Evolutionary conservation across 192 early-diverging fungal genomes (phyloP), one percentile per base, ranked within the genome.

Genomic region (Spizellomyces punctatus): DNA sequence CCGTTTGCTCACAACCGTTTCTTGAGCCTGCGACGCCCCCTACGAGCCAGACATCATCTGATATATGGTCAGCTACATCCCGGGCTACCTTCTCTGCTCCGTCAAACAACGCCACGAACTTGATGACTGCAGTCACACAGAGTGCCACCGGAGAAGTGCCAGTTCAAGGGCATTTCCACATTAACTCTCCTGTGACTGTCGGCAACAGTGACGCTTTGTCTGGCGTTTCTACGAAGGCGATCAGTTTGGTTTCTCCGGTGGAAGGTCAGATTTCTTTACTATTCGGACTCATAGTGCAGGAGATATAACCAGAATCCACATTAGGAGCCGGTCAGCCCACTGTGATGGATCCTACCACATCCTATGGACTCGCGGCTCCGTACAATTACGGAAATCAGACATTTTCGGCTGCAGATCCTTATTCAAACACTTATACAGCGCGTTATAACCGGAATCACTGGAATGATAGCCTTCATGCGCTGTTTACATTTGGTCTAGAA

Each of bases 401-500:
- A 0, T 50, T 56, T 7, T 8, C 67, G 8, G 54, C 12, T 2
- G 5, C 52, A 19, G 16, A 12, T 17, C 21, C 2, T 1, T 46
- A 43, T 36, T 17, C 8, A 41, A 17, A 16, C 59, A 17, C 59
- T 10, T 12, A 12, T 12, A 0, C 59, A 14, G 14, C 14, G 27
- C 27, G 12, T 41, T 22, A 16, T 19, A 12, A 17, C 12, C 17
- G 42, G 41, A 60, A 44, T 14, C 0, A n/a, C 10, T 72, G 71
- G 71, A 72, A 16, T 45, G 41, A 52, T 45, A 17, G 17, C 36
- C 60, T 63, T 8, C 43, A 64, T 41, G 71, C 71, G 10, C 48
- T 72, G 6, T 50, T 72, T 52, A 72, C 71, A 10, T 64, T 72
- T 17, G 71, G 71, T 6, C 22, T 72, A 22, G 71, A 72, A 44